Evolutionary conservation across 2,329 filamentous ascomycete genomes (phyloP).

Genomic region (Sclerotinia glacialis): DNA sequence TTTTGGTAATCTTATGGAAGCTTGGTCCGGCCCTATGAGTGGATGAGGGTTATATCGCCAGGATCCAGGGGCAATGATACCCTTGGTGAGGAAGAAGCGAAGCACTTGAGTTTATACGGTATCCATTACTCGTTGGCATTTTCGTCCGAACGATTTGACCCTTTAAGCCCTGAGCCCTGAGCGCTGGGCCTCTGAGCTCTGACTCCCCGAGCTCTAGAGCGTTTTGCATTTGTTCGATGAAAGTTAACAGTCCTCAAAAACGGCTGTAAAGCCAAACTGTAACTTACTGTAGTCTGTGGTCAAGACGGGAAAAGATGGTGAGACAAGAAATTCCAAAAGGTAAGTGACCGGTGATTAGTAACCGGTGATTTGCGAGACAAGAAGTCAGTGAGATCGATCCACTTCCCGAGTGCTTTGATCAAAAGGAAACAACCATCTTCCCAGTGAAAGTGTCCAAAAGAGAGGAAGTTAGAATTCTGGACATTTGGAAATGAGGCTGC

Average conservation of each 20-base stretch:
- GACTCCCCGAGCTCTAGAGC: background rate
- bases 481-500: background rate
- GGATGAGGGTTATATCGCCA: background rate
- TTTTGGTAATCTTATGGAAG: background rate
- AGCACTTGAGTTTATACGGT: too few relatives aligned
- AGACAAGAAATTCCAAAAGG: background rate
- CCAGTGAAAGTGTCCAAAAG: background rate
- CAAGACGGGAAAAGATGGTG: background rate
- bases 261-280: background rate
- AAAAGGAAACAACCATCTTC: background rate
- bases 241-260: background rate
- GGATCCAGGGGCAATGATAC: background rate
- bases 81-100: background rate
- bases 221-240: background rate
- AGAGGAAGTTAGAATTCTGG: background rate
- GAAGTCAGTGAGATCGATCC: background rate
- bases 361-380: constrained; percentile 1
- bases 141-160: background rate
- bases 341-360: background rate
- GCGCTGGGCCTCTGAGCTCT: background rate
- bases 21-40: constrained; percentile 9
- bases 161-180: background rate
- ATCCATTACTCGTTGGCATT: background rate
- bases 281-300: background rate
- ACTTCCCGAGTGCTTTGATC: background rate